These are phyloP conservation scores for Haematococcus sp. DNA, from an alignment of 139 green algal genomes.

Conservation along the genomic window DNA sequence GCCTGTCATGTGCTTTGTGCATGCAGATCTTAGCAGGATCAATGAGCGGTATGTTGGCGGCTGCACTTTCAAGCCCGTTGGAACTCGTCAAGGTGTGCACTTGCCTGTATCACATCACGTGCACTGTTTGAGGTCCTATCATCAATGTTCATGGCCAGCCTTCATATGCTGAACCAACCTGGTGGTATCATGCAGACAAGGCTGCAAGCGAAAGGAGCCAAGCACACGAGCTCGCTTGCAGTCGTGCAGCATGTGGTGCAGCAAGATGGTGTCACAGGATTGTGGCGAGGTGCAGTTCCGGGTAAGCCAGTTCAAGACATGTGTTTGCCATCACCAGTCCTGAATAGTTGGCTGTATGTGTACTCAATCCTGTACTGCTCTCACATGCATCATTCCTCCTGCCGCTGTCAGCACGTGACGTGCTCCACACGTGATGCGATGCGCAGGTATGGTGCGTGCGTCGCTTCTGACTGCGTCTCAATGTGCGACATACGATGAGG, in stretches of 20 bases:
- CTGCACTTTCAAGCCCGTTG: too few species aligned
- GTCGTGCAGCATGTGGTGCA: slow-evolving; percentile 16
- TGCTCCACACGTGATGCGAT: background rate
- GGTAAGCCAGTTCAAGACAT: background rate
- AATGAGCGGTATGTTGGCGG: too few species aligned
- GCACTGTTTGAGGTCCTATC: too few species aligned
- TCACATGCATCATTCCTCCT: background rate
- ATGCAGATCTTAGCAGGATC: too few species aligned
- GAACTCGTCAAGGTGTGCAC: too few species aligned
- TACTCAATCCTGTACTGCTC: background rate
- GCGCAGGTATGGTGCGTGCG: slow-evolving; percentile 20
- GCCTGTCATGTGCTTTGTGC: too few species aligned
- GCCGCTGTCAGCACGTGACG: background rate
- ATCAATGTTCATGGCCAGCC: too few species aligned
- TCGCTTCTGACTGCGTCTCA: slow-evolving; percentile 55
- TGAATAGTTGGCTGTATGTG: background rate
- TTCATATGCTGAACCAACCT: too few species aligned
- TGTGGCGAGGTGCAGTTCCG: slow-evolving; percentile 40
- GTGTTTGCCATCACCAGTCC: background rate
- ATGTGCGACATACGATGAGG: slow-evolving; percentile 59
- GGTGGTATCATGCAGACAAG: background rate
- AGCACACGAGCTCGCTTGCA: background rate
- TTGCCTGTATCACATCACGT: too few species aligned
- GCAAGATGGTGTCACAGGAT: slow-evolving; percentile 19
- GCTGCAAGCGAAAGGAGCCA: slow-evolving; percentile 5